Conservation (phyloP, 1,284 basidiomycete species). For the Pyrrhoderma noxium region DNA sequence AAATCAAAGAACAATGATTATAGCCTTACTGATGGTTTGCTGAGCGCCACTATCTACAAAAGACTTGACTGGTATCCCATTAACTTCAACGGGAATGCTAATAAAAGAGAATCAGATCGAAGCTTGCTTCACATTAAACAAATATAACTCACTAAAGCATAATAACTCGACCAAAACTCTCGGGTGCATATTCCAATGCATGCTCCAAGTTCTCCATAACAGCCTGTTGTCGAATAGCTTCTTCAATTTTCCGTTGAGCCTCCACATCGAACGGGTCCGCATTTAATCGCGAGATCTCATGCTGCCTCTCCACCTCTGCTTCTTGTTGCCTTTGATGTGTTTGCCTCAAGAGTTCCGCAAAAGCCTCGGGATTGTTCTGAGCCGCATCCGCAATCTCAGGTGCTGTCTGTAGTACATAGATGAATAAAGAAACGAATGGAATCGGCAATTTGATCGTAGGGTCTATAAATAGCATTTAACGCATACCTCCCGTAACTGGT, state of each 20-base stretch:
- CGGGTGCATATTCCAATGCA: constrained; percentile 88
- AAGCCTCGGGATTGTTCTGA: constrained; percentile 57
- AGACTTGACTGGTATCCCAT: constrained; percentile 84
- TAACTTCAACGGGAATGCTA: constrained; percentile 85
- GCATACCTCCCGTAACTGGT: constrained; percentile 62
- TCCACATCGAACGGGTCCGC: constrained; percentile 88
- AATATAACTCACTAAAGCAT: constrained; percentile 82
- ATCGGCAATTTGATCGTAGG: background rate
- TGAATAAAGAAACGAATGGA: background rate
- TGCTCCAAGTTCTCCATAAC: constrained; percentile 90
- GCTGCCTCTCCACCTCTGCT: constrained; percentile 48
- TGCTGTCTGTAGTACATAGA: constrained; percentile 43
- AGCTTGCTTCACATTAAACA: background rate
- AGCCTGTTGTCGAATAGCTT: constrained; percentile 84
- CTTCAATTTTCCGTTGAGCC: constrained; percentile 89
- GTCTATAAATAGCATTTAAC: constrained; percentile 9
- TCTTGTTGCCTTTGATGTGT: constrained; percentile 51
- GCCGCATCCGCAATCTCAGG: constrained; percentile 77
- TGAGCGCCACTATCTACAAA: constrained; percentile 99
- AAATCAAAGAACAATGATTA: background rate
- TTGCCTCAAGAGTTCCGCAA: constrained; percentile 66
- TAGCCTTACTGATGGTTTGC: constrained; percentile 81
- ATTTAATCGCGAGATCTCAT: constrained; percentile 65
- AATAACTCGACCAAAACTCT: constrained; percentile 88
- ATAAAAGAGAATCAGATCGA: background rate